Percentiles rank a stretch among this genome's conserved stretches.
Conservation (phyloP, 1,284 basidiomycete species). For the Ganoderma resinaceum region DNA sequence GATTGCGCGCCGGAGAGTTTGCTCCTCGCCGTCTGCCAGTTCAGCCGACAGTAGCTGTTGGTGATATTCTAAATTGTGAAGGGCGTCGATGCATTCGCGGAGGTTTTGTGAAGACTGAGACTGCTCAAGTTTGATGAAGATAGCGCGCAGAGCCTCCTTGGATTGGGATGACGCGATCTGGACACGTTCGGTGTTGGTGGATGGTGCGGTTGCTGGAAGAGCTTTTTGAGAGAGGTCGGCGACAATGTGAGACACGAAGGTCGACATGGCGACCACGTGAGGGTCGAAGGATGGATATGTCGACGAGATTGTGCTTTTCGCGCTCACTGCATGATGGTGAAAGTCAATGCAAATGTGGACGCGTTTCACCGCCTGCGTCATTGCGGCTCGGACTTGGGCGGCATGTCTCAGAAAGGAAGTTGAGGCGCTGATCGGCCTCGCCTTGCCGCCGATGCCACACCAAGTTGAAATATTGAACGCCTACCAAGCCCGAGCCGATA, state of each 20-base stretch:
- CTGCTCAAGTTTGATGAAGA: slow-evolving; percentile 40
- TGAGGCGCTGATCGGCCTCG: not conserved
- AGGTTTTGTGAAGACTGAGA: slow-evolving; percentile 29
- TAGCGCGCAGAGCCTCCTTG: slow-evolving; percentile 37
- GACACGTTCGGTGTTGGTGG: slow-evolving; percentile 16
- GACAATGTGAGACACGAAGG: slow-evolving; percentile 41
- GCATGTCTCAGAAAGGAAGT: not conserved
- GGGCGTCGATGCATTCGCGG: slow-evolving; percentile 30
- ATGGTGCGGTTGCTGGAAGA: slow-evolving; percentile 25
- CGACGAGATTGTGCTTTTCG: not conserved
- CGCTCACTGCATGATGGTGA: not conserved
- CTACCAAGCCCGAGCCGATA: not conserved
- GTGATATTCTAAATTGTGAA: slow-evolving; percentile 35
- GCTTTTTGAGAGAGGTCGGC: slow-evolving; percentile 36
- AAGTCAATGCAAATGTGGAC: not conserved
- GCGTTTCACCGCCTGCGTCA: slow-evolving; percentile 2
- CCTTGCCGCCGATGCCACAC: not conserved
- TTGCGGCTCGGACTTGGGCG: not conserved
- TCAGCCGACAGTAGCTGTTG: slow-evolving; percentile 21
- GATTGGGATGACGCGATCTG: slow-evolving; percentile 15
- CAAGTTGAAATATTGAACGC: not conserved
- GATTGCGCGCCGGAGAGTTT: slow-evolving; percentile 39
- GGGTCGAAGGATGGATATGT: not conserved
- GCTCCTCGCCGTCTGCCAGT: slow-evolving; percentile 37
- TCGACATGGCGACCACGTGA: slow-evolving; percentile 33